These are phyloP conservation scores for Candida montana DNA, from an alignment of 805 yeast species.

Conservation along the genomic window DNA sequence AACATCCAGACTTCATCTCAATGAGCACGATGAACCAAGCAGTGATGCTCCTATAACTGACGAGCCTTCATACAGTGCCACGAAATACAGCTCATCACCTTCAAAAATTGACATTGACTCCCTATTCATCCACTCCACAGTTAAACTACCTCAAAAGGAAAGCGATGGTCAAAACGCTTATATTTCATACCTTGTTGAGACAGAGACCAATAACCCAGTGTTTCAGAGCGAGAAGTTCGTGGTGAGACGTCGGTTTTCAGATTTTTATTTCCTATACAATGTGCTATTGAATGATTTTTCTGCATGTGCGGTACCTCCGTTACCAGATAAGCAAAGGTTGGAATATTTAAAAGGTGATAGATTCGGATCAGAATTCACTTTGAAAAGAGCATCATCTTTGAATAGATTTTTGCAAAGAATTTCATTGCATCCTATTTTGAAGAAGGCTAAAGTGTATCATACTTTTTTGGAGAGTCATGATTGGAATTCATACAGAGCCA, in stretches of 20 bases:
- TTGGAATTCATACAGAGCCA: conserved; percentile 65
- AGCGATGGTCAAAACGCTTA: conserved; percentile 72
- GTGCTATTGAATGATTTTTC: conserved; percentile 76
- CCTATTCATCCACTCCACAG: conserved; percentile 34
- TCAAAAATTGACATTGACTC: conserved; percentile 3
- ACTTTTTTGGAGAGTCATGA: conserved; percentile 68
- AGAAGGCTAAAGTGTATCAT: conserved; percentile 63
- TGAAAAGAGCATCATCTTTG: conserved; percentile 74
- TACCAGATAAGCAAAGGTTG: conserved; percentile 87
- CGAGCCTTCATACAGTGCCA: neutral
- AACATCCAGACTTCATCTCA: neutral
- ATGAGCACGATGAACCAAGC: neutral
- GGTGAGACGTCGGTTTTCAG: conserved; percentile 80
- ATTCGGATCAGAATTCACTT: conserved; percentile 78
- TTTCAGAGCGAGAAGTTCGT: conserved; percentile 39
- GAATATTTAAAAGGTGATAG: conserved; percentile 94
- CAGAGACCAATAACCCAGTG: conserved; percentile 58
- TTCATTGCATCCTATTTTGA: conserved; percentile 66
- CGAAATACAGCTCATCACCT: neutral
- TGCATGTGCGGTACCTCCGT: conserved; percentile 82
- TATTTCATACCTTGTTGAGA: conserved; percentile 64
- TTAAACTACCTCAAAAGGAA: conserved; percentile 62
- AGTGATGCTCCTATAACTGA: neutral
- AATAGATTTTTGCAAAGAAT: conserved; percentile 71
- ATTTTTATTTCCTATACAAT: conserved; percentile 73